Base-by-base conservation (phyloP, 1,284 basidiomycete genomes). In the Cryptococcus hybrid region DNA sequence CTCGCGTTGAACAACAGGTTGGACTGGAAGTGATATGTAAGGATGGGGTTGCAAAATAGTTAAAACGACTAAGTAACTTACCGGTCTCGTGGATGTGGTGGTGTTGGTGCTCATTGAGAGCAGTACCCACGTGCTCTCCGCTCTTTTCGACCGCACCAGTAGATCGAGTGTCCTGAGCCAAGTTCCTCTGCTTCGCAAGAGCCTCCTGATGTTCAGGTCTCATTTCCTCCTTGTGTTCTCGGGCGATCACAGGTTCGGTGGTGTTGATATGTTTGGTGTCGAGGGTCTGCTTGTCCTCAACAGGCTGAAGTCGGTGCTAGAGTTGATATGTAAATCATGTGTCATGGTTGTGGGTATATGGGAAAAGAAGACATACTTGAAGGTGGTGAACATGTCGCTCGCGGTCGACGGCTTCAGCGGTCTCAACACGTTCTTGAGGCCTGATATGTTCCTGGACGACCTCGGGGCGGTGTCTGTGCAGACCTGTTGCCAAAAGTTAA, bases 1-100 rank as follows among this genome's bases (percentile, higher is more conserved):
- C 63, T 78, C 76, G 45, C 69, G 64, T 58, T 77, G 71, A 57
- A 78, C 74, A 56, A 78, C 70, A 36, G 76, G 76, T 68, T 74
- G 68, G 67, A 72, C 69, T 74, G 61, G 47, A 24, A 15, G 11
- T 12, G 8, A 15, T 36, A 24, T 24, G 24, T 24, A 24, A 24
- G 24, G 24, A 24, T 24, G 24, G 24, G 24, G 24, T 24, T 24
- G 24, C 24, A 9, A 30, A 30, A 47, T 9, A 9, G 42, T 35
- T 6, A 44, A 38, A 13, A 49, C 46, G 9, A 9, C 35, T 37
- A 11, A 34, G 24, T 18, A 13, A 64, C 63, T 55, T 38, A 68
- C 67, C 51, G 39, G 70, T 73, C 66, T 73, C 70, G 62, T 74
- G 71, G 57, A 76, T 73, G 68, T 76, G 74, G 67, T 74, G 74